Percentiles rank a stretch among this genome's conserved stretches.
phyloP scores from a whole-genome alignment of 2,329 filamentous ascomycete species.

The Apiospora arundinis region DNA sequence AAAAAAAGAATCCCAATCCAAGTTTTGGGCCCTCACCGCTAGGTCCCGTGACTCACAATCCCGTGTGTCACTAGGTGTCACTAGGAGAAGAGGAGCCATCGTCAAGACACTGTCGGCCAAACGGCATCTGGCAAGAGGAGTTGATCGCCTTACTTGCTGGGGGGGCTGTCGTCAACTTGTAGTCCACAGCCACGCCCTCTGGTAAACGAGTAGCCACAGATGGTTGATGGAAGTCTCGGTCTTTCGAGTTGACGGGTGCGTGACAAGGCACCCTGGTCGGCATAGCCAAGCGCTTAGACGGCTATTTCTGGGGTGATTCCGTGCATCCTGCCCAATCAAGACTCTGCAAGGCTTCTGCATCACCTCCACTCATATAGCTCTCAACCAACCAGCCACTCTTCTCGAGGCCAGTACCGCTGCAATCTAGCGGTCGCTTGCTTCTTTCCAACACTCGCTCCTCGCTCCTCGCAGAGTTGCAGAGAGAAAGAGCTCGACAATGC shows the following conservation, averaged over 20 bases:
- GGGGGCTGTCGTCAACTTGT: slow-evolving; percentile 8
- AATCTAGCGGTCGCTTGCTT: slow-evolving; percentile 15
- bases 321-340: slow-evolving; percentile 35
- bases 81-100: background rate
- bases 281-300: slow-evolving; percentile 40
- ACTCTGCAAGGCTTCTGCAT: slow-evolving; percentile 32
- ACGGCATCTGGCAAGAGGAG: background rate
- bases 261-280: slow-evolving; percentile 36
- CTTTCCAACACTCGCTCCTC: slow-evolving; percentile 10
- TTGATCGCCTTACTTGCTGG: slow-evolving; percentile 12
- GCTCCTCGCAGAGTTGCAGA: slow-evolving; percentile 13
- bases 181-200: slow-evolving; percentile 1
- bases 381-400: slow-evolving; percentile 39
- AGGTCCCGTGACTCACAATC: slow-evolving; percentile 7
- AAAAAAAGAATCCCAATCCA: background rate
- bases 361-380: slow-evolving; percentile 31
- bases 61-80: background rate
- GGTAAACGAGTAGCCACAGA: background rate
- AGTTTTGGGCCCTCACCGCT: slow-evolving; percentile 12
- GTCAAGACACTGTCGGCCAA: slow-evolving; percentile 9
- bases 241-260: background rate
- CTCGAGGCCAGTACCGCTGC: slow-evolving; percentile 32
- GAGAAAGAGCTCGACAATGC: slow-evolving; percentile 28
- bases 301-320: slow-evolving; percentile 35
- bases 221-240: background rate